Evolutionary conservation across 495 filamentous ascomycete genomes (phyloP), one percentile per base, ranked within the genome.

Genomic region (Clavariopsis aquatica): DNA sequence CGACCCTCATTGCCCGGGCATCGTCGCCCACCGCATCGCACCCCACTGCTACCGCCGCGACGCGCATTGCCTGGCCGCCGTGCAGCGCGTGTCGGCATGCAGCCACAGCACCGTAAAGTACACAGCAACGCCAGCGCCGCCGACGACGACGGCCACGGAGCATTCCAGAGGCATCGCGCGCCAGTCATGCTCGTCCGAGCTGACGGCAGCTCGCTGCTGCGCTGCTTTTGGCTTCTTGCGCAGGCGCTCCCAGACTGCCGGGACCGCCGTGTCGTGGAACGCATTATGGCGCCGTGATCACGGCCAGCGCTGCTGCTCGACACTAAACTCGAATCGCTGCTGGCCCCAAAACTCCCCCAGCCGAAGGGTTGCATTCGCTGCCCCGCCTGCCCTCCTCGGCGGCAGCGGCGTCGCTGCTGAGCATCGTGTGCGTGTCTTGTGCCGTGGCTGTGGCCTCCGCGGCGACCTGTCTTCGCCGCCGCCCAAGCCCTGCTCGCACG

Each of bases 221-320:
- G 20, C 65, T 49, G 46, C 59, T 70, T 67, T 70, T 27, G 64
- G 68, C 49, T 47, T 46, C 53, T 55, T 56, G 68, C 68, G 68
- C 64, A 67, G 63, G 5, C 59, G 22, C 55, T 59, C 47, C 68
- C 68, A 45, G 24, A n/a, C 38, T 55, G 45, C 52, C 68, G 68
- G 68, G 67, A 19, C 41, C 36, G 34, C 36, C 22, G 29, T 61
- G 54, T 23, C 5, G 28, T 53, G 31, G 34, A 52, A 53, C 68
- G 68, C 64, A 60, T 64, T 52, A 70, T 64, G 68, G 68, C 64
- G 68, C 68, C 38, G 62, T 29, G 38, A 41, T 43, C 31, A 23
- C 29, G 15, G 24, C 15, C 26, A 31, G 51, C 13, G 23, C 27
- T 19, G 52, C 52, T 41, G 36, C 26, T 43, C 22, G 27, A 8